A percentile compares a stretch with the other conserved stretches of the same genome.
These are phyloP conservation scores for Suillus ampliporus DNA, from an alignment of 768 basidiomycete genomes.

Conservation along the genomic window DNA sequence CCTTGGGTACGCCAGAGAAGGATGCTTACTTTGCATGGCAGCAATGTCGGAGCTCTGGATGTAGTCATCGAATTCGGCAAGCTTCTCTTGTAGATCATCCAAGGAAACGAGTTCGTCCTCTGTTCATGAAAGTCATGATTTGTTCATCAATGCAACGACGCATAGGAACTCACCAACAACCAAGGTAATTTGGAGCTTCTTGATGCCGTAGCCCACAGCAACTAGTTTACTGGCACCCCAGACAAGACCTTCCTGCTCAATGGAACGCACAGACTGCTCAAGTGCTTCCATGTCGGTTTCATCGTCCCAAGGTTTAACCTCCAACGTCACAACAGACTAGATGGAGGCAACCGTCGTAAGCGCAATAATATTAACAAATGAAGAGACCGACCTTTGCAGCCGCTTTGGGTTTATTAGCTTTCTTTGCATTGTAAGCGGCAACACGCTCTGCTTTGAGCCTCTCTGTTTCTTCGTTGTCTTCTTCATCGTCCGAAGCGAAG, in stretches of 20 bases:
- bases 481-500: slow-evolving; percentile 79
- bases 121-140: slow-evolving; percentile 34
- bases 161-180: slow-evolving; percentile 52
- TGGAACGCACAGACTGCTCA: slow-evolving; percentile 82
- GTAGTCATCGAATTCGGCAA: slow-evolving; percentile 84
- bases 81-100: slow-evolving; percentile 92
- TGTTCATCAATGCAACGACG: neutral
- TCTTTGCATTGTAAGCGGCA: slow-evolving; percentile 91
- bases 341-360: slow-evolving; percentile 19
- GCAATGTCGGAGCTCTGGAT: slow-evolving; percentile 92
- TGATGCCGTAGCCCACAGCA: slow-evolving; percentile 91
- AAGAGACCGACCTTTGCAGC: slow-evolving; percentile 73
- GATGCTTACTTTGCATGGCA: slow-evolving; percentile 85
- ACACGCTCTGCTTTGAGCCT: slow-evolving; percentile 90
- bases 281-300: slow-evolving; percentile 95
- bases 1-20: neutral
- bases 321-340: slow-evolving; percentile 96
- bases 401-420: slow-evolving; percentile 88
- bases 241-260: slow-evolving; percentile 88
- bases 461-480: slow-evolving; percentile 86
- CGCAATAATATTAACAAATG: slow-evolving; percentile 5
- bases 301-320: slow-evolving; percentile 99
- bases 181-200: slow-evolving; percentile 83
- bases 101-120: slow-evolving; percentile 96
- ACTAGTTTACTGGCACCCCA: slow-evolving; percentile 97